Percentiles rank a stretch among this genome's conserved stretches.
Evolutionary conservation across 2,329 filamentous ascomycete species (phyloP).

Genomic region (Stachybotrys elegans): DNA sequence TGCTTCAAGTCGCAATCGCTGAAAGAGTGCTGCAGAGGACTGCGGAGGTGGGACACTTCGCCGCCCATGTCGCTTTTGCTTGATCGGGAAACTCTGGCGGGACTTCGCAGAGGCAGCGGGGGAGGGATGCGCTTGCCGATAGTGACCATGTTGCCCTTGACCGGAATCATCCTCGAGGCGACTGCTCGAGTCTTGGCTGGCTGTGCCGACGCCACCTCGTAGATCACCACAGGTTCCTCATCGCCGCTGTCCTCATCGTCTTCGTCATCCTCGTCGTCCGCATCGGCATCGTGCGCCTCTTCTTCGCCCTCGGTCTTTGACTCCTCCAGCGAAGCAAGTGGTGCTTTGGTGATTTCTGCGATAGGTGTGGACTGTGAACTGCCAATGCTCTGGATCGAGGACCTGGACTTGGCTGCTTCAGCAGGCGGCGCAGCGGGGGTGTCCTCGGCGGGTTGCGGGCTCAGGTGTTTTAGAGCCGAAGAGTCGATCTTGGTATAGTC

Average conservation of each 20-base stretch:
- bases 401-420: no score
- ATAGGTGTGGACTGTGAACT: no score
- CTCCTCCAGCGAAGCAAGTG: constrained; percentile 11
- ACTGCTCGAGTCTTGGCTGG: constrained; percentile 51
- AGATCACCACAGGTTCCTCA: constrained; percentile 63
- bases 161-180: constrained; percentile 61
- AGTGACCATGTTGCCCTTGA: constrained; percentile 74
- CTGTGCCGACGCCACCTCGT: constrained; percentile 58
- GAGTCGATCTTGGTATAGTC: constrained; percentile 57
- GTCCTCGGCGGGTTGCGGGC: constrained; percentile 18
- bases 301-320: constrained; percentile 20
- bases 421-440: no score
- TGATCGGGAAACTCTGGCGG: constrained; percentile 53
- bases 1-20: constrained; percentile 22
- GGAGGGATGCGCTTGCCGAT: constrained; percentile 79
- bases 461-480: constrained; percentile 42
- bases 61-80: constrained; percentile 53
- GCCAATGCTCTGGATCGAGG: no score
- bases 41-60: constrained; percentile 48
- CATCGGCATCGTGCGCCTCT: constrained; percentile 17
- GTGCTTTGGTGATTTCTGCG: constrained; percentile 17
- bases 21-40: constrained; percentile 48
- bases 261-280: constrained; percentile 31
- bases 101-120: constrained; percentile 71
- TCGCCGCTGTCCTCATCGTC: constrained; percentile 45